Base-by-base conservation (phyloP, 2,329 filamentous ascomycete genomes). In the Xylaria sp. region DNA sequence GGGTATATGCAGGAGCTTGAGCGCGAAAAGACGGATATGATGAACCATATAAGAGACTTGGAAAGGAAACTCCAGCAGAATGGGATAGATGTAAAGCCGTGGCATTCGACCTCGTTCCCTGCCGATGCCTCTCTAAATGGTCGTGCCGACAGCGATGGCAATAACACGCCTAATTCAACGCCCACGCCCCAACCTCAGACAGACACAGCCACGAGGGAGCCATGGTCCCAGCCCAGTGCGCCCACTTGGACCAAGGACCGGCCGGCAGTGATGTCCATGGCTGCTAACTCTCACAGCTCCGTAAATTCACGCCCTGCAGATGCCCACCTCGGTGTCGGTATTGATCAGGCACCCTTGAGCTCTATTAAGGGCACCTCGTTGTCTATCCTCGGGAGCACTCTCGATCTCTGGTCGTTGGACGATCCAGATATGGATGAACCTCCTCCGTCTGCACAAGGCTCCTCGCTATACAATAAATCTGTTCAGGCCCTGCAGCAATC, bases 1-100 rank as follows among this genome's bases (percentile, higher is more conserved):
- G 94, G 94, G 63, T 94, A 95, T 76, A 85, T 92, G 72, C 91
- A 94, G 78, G 88, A 90, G 74, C 84, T 96, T 65, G 93, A 97
- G 80, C 86, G 87, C 69, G 89, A 94, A 76, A 90, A 91, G 79
- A 83, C 81, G n/a, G 86, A 87, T 73, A 87, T 95, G 82, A 84
- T 90, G 72, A 83, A 84, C 65, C 89, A 90, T 73, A 87, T 95
- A 48, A 85, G 86, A 41, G 88, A 92, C 71, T 85, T 95, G 71
- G 90, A 94, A 78, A 85, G 86, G 71, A 85, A 92, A 66, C 82
- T 94, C 63, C 84, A 83, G 65, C 85, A 88, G 48, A 82, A 86
- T 64, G 90, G 90, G 37, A 79, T 90, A 44, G 86, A 93, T 59
- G 85, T 90, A 39, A 85, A 87, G 72, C 84, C 87, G 0, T 87